These are phyloP conservation scores for Dendrobium huoshanense DNA, from an alignment of 106 monocot species.

Conservation along the genomic window DNA sequence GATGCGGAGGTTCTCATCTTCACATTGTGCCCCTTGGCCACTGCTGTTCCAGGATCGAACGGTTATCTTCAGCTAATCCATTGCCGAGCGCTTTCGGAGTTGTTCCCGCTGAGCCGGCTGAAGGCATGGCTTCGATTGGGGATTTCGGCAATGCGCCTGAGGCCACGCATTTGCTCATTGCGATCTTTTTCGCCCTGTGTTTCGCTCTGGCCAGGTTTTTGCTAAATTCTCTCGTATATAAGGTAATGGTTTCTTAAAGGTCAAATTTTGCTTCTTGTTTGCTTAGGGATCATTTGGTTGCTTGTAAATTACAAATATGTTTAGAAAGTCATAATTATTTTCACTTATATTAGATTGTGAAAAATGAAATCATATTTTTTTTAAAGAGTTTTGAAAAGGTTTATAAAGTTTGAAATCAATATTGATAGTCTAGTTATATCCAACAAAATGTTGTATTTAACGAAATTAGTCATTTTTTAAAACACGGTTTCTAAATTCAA, in stretches of 20 bases:
- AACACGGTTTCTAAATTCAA: too few relatives aligned
- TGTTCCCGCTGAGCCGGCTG: not conserved
- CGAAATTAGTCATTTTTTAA: too few relatives aligned
- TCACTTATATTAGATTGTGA: too few relatives aligned
- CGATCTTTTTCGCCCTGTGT: slow-evolving; percentile 5
- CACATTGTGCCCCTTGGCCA: not conserved
- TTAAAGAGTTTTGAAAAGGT: too few relatives aligned
- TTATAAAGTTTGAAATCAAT: too few relatives aligned
- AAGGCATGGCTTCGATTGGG: not conserved
- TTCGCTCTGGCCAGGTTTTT: slow-evolving; percentile 6
- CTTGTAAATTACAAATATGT: too few relatives aligned
- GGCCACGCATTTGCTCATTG: slow-evolving; percentile 1
- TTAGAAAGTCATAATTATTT: too few relatives aligned
- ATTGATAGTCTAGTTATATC: too few relatives aligned
- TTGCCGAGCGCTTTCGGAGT: not conserved
- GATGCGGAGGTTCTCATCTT: not conserved
- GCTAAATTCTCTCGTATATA: slow-evolving; percentile 5
- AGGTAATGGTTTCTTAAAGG: slow-evolving; percentile 2
- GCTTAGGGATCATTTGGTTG: not conserved
- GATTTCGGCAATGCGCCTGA: not conserved
- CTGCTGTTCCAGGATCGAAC: not conserved
- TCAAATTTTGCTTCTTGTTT: not conserved
- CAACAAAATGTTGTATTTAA: too few relatives aligned
- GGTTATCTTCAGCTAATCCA: not conserved
- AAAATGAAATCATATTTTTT: too few relatives aligned